These are phyloP conservation scores for Stemphylium lycopersici DNA, from an alignment of 2,329 filamentous ascomycete genomes.

Conservation along the genomic window DNA sequence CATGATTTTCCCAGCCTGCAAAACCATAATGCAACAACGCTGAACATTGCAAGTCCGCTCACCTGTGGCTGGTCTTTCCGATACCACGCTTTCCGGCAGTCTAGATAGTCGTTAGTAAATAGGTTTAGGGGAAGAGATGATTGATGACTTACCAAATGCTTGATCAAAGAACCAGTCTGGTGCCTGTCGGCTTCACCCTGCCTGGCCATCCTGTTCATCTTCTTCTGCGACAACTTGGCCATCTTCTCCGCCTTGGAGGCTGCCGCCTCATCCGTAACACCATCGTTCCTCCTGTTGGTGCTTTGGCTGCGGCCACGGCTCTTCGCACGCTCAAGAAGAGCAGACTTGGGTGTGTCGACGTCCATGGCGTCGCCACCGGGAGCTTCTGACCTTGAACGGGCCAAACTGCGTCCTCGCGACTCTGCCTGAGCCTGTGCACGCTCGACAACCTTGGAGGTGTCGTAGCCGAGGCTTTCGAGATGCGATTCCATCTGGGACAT, in stretches of 20 bases:
- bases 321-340: constrained; percentile 65
- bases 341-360: constrained; percentile 52
- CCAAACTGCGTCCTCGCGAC: constrained; percentile 73
- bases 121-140: neutral
- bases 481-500: constrained; percentile 86
- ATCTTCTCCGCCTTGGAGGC: constrained; percentile 83
- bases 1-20: constrained; percentile 33
- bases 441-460: constrained; percentile 75
- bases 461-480: constrained; percentile 83
- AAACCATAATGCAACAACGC: constrained; percentile 18
- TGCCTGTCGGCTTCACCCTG: constrained; percentile 97
- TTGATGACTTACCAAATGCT: constrained; percentile 80
- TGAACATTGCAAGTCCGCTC: constrained; percentile 16
- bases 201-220: constrained; percentile 97
- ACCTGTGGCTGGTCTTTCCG: constrained; percentile 76
- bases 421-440: constrained; percentile 68
- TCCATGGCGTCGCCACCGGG: constrained; percentile 75
- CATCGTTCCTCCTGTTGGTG: constrained; percentile 75
- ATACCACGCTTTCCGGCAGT: constrained; percentile 91
- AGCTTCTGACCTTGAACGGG: constrained; percentile 62
- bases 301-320: constrained; percentile 71
- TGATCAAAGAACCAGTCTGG: constrained; percentile 77
- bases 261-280: constrained; percentile 70
- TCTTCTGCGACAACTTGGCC: constrained; percentile 90
- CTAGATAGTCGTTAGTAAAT: constrained; percentile 52